A percentile compares a stretch with the other conserved stretches of the same genome.
phyloP scores from a whole-genome alignment of 2,329 filamentous ascomycete genomes.

The Stemphylium vesicarium region DNA sequence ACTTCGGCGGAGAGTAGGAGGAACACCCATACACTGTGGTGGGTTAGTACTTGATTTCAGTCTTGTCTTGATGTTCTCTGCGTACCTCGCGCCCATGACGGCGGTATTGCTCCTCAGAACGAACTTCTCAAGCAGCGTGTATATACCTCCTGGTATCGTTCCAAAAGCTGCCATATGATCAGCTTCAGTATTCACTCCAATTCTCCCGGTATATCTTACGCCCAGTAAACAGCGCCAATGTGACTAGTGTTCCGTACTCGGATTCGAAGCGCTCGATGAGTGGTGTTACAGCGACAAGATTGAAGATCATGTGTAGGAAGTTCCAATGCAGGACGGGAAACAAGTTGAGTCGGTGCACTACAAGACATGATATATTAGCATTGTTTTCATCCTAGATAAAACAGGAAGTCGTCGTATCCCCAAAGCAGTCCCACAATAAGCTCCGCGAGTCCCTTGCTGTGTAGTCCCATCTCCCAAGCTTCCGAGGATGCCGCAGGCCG shows the following conservation, averaged over 20 bases:
- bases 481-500: slow-evolving; percentile 2
- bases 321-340: slow-evolving; percentile 86
- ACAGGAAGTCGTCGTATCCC: not conserved
- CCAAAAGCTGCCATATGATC: slow-evolving; percentile 48
- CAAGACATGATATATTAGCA: slow-evolving; percentile 17
- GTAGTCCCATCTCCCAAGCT: not conserved
- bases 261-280: slow-evolving; percentile 91
- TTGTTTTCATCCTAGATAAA: slow-evolving; percentile 4
- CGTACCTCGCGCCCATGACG: slow-evolving; percentile 82
- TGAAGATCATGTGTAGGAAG: slow-evolving; percentile 80
- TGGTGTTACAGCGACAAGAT: slow-evolving; percentile 81
- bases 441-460: not conserved
- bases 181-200: slow-evolving; percentile 57
- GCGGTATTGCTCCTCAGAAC: slow-evolving; percentile 74
- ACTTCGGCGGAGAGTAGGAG: slow-evolving; percentile 83
- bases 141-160: slow-evolving; percentile 76
- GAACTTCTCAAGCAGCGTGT: slow-evolving; percentile 77
- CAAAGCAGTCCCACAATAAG: not conserved
- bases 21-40: slow-evolving; percentile 86
- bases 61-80: not conserved
- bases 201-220: slow-evolving; percentile 64
- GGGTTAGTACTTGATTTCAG: not conserved
- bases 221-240: slow-evolving; percentile 86
- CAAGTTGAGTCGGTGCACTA: slow-evolving; percentile 92
- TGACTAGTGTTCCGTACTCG: slow-evolving; percentile 88